Conservation (phyloP, 352 stramenopile species). For the Phytophthora cryptogea region DNA sequence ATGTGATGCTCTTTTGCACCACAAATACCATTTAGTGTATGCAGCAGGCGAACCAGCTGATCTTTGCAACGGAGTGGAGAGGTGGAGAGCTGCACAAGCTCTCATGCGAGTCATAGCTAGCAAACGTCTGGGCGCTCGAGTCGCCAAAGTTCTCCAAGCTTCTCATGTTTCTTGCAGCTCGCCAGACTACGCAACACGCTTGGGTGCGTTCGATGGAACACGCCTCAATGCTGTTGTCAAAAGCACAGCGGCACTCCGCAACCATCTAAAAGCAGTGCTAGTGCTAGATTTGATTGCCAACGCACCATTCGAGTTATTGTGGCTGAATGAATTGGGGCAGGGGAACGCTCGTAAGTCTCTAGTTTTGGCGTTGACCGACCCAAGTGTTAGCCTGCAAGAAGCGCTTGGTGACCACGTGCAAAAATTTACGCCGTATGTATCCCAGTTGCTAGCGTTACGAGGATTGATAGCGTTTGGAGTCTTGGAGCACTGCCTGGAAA, state of each 20-base stretch:
- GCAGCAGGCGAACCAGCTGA: conserved; percentile 54
- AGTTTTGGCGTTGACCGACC: conserved; percentile 39
- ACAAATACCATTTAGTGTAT: conserved; percentile 91
- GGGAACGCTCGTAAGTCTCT: conserved; percentile 27
- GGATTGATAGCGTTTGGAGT: conserved; percentile 79
- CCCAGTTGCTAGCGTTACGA: conserved; percentile 65
- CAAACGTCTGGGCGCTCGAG: conserved; percentile 6
- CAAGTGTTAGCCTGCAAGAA: conserved; percentile 27
- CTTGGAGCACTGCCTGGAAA: conserved; percentile 84
- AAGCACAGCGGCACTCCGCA: conserved; percentile 18
- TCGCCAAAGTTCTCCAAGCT: conserved; percentile 41
- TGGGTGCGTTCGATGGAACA: conserved; percentile 49
- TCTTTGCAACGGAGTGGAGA: conserved; percentile 50
- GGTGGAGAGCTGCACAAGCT: conserved; percentile 63
- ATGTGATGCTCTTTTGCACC: conserved; percentile 83
- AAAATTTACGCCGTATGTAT: conserved; percentile 31
- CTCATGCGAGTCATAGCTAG: conserved; percentile 36
- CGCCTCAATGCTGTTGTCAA: conserved; percentile 37
- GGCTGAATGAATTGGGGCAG: conserved; percentile 46
- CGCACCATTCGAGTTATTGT: conserved; percentile 66
- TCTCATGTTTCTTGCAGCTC: conserved; percentile 43
- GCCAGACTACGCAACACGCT: conserved; percentile 37
- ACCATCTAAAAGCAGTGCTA: conserved; percentile 44
- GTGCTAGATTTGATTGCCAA: conserved; percentile 62
- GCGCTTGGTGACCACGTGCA: conserved; percentile 16